Evolutionary conservation across 768 basidiomycete species (phyloP), one percentile per base, ranked within the genome.

Genomic region (Boletus subcaerulescens): DNA sequence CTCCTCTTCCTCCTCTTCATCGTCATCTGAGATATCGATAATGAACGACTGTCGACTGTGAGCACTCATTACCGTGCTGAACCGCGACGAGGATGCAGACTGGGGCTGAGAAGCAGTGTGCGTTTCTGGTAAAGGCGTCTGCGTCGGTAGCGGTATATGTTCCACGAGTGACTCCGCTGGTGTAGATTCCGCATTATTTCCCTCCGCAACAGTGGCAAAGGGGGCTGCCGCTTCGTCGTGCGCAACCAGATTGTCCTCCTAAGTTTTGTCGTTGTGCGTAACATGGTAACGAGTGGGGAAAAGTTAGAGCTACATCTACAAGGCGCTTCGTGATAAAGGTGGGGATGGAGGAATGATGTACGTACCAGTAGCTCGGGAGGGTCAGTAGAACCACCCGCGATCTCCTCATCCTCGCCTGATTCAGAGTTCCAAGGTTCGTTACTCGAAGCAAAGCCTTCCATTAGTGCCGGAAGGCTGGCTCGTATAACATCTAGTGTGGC

Each of bases 401-500:
- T 15, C 0, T 50, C 58, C 15, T 65, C 71, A 31, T 74, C 74
- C 42, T 72, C 74, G 31, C 64, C 69, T 31, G 69, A 70, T 32
- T 73, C 75, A 8, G 75, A 69, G 47, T 60, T 48, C 20, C 22
- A 50, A 29, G 24, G n/a, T 31, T 48, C 60, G 41, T 54, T 60
- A 24, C 32, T 51, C 33, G 53, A 40, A 12, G 54, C 46, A 32
- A 65, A 50, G 42, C 65, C 60, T 50, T 67, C 67, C 56, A 64
- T 60, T n/a, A 73, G 44, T 17, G 62, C 64, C 11, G 71, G 71
- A 46, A 73, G 64, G 45, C 63, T 71, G 32, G 62, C 70, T 32
- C 66, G 62, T 58, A 72, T 63, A 67, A 62, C 48, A 68, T 73
- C 50, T 71, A 70, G 40, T 38, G 68, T 36, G 69, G 78, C 70